Base-by-base conservation (phyloP, 2,329 filamentous ascomycete species). In the Monilinia laxa region DNA sequence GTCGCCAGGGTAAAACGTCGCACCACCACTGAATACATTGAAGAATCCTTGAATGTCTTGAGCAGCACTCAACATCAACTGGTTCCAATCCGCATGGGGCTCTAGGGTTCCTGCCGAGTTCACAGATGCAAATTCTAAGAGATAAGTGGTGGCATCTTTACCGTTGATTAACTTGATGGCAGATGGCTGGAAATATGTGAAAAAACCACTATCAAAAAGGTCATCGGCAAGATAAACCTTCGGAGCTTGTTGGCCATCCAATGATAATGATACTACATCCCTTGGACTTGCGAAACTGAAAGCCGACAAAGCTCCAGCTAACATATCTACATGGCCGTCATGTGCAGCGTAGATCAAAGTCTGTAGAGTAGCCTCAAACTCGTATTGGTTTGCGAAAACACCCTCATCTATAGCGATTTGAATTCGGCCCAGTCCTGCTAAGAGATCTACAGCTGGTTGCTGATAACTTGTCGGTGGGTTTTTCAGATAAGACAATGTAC, bases 301-400 rank as follows among this genome's bases (percentile, higher is more conserved):
- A 0, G 82, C 79, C 20, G 63, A 58, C 1, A 86, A 79, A 9
- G 82, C 78, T 64, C 85, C 83, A 2, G 83, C 82, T 10, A 80
- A 73, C 69, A 82, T 85, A 2, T 78, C 77, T 57, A 88, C 84
- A 72, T 91, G 88, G 0, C 85, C 85, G 72, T 91, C 88, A 70
- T 90, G 86, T 1, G 85, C 83, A 2, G 79, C 53, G 49, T 69
- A 70, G 76, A 63, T 79, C 77, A 64, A 85, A 77, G 23, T 83
- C 76, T 83, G 81, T 3, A 91, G 78, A 16, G 83, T 82, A 9
- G 78, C 71, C 70, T 86, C 83, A 70, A 87, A 85, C 12, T 85
- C 81, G 73, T 82, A 85, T 70, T 87, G 82, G 73, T 80, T 83
- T 3, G 75, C 72, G 70, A 81, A 87, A 3, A 74, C 74, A 2